Base-by-base conservation (phyloP, 345 rosid species). In the Ricinus communis region DNA sequence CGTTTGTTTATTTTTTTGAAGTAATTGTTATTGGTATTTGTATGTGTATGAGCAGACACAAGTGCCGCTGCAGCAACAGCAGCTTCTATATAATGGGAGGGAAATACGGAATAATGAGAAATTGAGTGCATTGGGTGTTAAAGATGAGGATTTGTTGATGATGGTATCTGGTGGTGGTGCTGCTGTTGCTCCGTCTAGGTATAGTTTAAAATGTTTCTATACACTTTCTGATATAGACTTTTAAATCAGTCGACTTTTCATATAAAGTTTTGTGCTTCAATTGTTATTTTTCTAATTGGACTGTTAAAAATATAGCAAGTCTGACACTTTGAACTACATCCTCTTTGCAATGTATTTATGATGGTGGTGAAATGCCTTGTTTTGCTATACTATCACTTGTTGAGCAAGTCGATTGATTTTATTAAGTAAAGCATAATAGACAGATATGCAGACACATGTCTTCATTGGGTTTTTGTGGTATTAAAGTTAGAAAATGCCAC, bases 111-210 rank as follows among this genome's bases (percentile, higher is more conserved):
- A 92, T 70, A 74, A 71, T 8, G 97, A 92, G 68, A 91, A 90
- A 80, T 76, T 94, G 79, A 86, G 96, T 83, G 88, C 87, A 13
- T 71, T 92, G 77, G 99, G 98, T 63, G 88, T 92, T 55, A 95
- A 88, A 75, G 88, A 92, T 69, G 94, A 95, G 74, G 99, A 95
- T 82, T 82, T 95, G 79, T 53, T 95, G 76, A 95, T 95, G 99
- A 89, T 95, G 97, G 87, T 88, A 68, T 84, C 96, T 6, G n/a
- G n/a, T n/a, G n/a, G n/a, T n/a, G n/a, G n/a, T n/a, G 67, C 58
- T 64, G 66, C 88, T 57, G 74, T 84, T 12, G 47, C 47, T 43
- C 7, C 47, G 8, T 43, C 47, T 8, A 43, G 47, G 54, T 33
- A 57, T 19, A 27, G 41, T 45, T 16, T 40, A 5, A 5, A 30